Conservation (phyloP, 345 rosid genomes). For the Euphorbia peplus region DNA sequence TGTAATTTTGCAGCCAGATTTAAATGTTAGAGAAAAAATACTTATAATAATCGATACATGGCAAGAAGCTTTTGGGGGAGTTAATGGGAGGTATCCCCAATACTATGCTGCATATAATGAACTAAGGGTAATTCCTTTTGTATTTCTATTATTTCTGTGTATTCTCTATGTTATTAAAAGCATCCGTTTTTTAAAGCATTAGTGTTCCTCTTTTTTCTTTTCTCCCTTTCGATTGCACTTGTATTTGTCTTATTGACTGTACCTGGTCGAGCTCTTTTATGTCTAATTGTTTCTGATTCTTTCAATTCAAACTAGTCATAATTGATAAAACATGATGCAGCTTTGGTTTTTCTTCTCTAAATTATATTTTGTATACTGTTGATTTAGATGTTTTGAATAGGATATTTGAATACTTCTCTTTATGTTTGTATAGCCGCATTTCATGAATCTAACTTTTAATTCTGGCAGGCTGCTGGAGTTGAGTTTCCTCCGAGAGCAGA, state of each 20-base stretch:
- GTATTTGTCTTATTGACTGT: background rate
- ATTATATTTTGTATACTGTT: background rate
- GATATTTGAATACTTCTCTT: background rate
- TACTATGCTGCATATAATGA: slow-evolving; percentile 82
- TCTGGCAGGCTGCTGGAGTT: slow-evolving; percentile 68
- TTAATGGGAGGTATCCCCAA: slow-evolving; percentile 80
- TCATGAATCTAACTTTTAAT: slow-evolving; percentile 6
- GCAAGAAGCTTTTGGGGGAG: slow-evolving; percentile 89
- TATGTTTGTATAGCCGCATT: background rate
- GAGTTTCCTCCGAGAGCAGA: slow-evolving; percentile 89
- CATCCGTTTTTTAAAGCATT: background rate
- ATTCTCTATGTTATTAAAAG: background rate
- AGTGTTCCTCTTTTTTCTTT: no score
- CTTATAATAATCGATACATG: slow-evolving; percentile 59
- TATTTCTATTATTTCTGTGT: background rate
- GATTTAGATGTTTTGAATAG: background rate
- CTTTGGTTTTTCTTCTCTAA: background rate
- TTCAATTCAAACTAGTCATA: background rate
- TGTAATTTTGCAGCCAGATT: slow-evolving; percentile 70
- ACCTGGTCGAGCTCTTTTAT: background rate
- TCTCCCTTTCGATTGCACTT: background rate
- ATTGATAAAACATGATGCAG: background rate
- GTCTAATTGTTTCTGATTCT: background rate
- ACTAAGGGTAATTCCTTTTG: slow-evolving; percentile 55
- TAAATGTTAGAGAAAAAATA: slow-evolving; percentile 89